Conservation (phyloP, 257 asterid genomes). For the Phtheirospermum japonicum region DNA sequence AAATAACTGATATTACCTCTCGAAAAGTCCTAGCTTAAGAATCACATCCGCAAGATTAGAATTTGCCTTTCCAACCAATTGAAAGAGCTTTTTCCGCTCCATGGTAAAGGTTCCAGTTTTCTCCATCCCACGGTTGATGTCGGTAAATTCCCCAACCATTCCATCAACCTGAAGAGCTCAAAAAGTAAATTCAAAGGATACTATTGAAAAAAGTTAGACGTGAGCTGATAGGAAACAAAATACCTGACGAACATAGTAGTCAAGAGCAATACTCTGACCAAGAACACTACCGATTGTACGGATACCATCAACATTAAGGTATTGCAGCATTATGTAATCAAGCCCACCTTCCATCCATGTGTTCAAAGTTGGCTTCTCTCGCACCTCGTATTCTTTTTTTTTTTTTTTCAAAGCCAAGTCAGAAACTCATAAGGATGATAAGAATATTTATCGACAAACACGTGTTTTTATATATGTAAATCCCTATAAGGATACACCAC, state of each 20-base stretch:
- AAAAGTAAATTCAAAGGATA: background rate
- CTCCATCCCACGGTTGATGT: slow-evolving; percentile 88
- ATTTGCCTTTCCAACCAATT: slow-evolving; percentile 95
- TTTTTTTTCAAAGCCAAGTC: slow-evolving; percentile 22
- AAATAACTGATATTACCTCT: slow-evolving; percentile 51
- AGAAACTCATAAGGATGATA: background rate
- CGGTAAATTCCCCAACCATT: slow-evolving; percentile 92
- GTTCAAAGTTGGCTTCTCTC: slow-evolving; percentile 63
- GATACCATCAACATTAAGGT: slow-evolving; percentile 76
- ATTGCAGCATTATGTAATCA: slow-evolving; percentile 84
- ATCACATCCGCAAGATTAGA: slow-evolving; percentile 97
- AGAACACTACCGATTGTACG: slow-evolving; percentile 97
- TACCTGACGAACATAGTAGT: slow-evolving; percentile 97
- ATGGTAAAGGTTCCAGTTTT: slow-evolving; percentile 93
- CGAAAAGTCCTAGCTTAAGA: slow-evolving; percentile 95
- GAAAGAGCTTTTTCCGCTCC: slow-evolving; percentile 93
- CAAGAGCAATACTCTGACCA: slow-evolving; percentile 99
- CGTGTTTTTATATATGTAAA: no score
- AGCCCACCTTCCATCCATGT: slow-evolving; percentile 99
- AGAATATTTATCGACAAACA: background rate
- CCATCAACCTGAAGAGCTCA: slow-evolving; percentile 73
- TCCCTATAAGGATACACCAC: no score
- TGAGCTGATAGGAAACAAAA: slow-evolving; percentile 11
- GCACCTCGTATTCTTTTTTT: slow-evolving; percentile 76
- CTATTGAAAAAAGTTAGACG: slow-evolving; percentile 1